Percentiles rank a stretch among this genome's conserved stretches.
Evolutionary conservation across 495 filamentous ascomycete species (phyloP).

Genomic region (Cryomyces minteri): DNA sequence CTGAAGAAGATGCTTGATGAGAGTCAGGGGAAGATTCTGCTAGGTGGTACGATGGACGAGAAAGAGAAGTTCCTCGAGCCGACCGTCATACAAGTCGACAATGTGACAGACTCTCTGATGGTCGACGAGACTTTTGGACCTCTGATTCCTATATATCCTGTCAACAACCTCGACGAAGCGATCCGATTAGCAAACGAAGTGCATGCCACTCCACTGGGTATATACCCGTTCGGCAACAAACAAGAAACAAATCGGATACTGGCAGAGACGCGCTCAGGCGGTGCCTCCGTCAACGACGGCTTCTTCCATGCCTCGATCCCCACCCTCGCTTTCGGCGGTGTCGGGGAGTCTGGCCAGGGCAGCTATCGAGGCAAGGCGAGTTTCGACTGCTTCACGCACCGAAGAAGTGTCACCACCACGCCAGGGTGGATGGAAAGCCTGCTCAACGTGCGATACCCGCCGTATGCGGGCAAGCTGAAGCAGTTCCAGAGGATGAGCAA

Average conservation of each 20-base stretch:
- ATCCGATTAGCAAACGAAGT: constrained; percentile 58
- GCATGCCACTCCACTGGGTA: constrained; percentile 58
- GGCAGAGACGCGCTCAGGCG: constrained; percentile 19
- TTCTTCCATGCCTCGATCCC: constrained; percentile 62
- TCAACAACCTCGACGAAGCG: constrained; percentile 61
- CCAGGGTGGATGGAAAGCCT: constrained; percentile 67
- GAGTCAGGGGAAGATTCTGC: constrained; percentile 62
- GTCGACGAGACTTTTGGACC: constrained; percentile 79
- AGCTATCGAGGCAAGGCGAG: constrained; percentile 66
- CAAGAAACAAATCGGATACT: constrained; percentile 33
- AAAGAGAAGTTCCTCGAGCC: constrained; percentile 66
- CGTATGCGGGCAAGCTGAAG: constrained; percentile 45
- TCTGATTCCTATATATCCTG: constrained; percentile 59
- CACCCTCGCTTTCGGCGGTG: constrained; percentile 74
- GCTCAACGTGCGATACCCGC: constrained; percentile 64
- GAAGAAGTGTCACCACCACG: constrained; percentile 53
- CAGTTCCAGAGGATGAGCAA: constrained; percentile 36
- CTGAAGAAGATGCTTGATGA: constrained; percentile 76
- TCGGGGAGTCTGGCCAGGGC: constrained; percentile 71
- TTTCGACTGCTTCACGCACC: constrained; percentile 72
- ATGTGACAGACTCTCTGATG: constrained; percentile 58
- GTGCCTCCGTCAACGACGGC: constrained; percentile 26
- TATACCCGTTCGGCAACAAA: constrained; percentile 73
- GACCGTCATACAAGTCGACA: constrained; percentile 62
- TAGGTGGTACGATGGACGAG: constrained; percentile 71